Evolutionary conservation across 129 eudicot genomes (phyloP).

Genomic region (sunflower (Helianthus annuus)): DNA sequence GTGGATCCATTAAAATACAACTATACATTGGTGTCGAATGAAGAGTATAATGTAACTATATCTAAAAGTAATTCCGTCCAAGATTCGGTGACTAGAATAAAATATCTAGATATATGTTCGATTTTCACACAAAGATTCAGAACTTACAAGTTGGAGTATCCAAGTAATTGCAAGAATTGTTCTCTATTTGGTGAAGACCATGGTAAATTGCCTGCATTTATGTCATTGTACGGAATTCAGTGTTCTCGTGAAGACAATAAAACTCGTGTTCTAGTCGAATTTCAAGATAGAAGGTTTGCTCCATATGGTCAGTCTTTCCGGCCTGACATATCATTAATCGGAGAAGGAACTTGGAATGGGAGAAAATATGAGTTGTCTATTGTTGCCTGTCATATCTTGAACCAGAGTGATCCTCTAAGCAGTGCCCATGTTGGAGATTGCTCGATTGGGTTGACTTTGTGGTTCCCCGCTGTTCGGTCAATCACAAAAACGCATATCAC

Average conservation of each 20-base stretch:
- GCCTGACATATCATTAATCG: neutral
- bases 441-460: slow-evolving; percentile 9
- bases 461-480: slow-evolving; percentile 47
- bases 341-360: too few relatives aligned
- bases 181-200: neutral
- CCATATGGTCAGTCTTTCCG: slow-evolving; percentile 31
- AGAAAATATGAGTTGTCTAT: too few relatives aligned
- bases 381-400: too few relatives aligned
- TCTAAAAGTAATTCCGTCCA: neutral
- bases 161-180: slow-evolving; percentile 39
- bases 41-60: slow-evolving; percentile 13
- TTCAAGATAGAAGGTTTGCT: slow-evolving; percentile 31
- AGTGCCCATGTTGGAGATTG: too few relatives aligned
- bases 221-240: slow-evolving; percentile 48
- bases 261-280: slow-evolving; percentile 40
- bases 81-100: slow-evolving; percentile 32
- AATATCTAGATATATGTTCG: slow-evolving; percentile 36
- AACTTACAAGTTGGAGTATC: slow-evolving; percentile 46
- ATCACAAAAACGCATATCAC: slow-evolving; percentile 39
- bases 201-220: slow-evolving; percentile 35
- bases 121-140: slow-evolving; percentile 3
- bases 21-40: slow-evolving; percentile 1
- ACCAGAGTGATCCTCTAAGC: too few relatives aligned
- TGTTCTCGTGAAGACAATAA: slow-evolving; percentile 41
- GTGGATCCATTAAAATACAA: slow-evolving; percentile 36